Conservation (phyloP, 352 stramenopile genomes). For the Phytophthora multivora region DNA sequence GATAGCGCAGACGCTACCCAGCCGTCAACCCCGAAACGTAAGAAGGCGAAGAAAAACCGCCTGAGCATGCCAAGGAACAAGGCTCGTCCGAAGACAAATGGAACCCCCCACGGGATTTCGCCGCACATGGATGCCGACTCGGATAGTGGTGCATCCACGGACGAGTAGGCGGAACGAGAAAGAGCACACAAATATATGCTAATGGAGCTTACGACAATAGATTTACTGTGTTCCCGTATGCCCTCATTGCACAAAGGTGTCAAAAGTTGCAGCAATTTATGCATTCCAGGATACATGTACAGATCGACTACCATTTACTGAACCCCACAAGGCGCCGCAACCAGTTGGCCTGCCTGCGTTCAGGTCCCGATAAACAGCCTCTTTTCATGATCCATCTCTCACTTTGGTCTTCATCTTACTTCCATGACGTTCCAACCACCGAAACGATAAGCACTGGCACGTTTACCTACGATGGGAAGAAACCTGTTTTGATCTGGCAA, state of each 20-base stretch:
- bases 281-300: too few species aligned
- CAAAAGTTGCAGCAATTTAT: too few species aligned
- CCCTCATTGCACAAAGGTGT: too few species aligned
- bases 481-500: background rate
- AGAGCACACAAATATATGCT: slow-evolving; percentile 11
- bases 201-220: slow-evolving; percentile 7
- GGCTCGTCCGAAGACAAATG: slow-evolving; percentile 26
- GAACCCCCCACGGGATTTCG: slow-evolving; percentile 35
- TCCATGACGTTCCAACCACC: slow-evolving; percentile 7
- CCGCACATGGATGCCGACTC: slow-evolving; percentile 45
- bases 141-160: slow-evolving; percentile 40
- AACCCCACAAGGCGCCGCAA: background rate
- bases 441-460: slow-evolving; percentile 8
- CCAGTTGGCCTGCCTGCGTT: background rate
- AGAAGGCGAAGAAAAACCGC: slow-evolving; percentile 35
- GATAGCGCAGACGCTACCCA: slow-evolving; percentile 11
- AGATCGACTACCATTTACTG: background rate
- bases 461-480: too few species aligned
- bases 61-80: slow-evolving; percentile 39
- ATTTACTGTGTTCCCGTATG: too few species aligned
- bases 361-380: background rate
- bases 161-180: slow-evolving; percentile 31
- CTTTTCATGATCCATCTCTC: slow-evolving; percentile 16
- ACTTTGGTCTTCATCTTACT: background rate
- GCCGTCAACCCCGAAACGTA: slow-evolving; percentile 21